Evolutionary conservation across 1,284 basidiomycete species (phyloP), one percentile per base, ranked within the genome.

Genomic region (Moesziomyces sp.): DNA sequence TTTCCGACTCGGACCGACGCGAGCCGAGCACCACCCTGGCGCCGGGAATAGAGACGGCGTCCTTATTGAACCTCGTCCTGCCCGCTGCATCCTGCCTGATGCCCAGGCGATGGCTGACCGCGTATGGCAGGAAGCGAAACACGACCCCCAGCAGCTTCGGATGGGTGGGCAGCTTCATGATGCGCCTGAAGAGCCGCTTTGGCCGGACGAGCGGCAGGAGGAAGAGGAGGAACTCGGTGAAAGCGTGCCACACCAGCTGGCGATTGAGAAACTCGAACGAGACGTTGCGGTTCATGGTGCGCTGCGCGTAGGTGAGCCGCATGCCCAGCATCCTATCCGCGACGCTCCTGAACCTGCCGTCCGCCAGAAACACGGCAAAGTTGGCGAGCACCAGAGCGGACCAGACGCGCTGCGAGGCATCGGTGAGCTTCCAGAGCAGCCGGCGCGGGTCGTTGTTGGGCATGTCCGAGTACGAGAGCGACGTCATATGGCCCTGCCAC

Each of bases 201-300:
- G 90, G 44, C 74, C 90, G 90, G 73, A 98, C 86, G 38, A 97
- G 88, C 0, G 97, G 97, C 3, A 99, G 87, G 7, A 95, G 85
- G 86, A 98, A 98, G 46, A 99, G 87, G 26, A 98, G 87, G 85
- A 99, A 98, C 88, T 99, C 96, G 1, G 96, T 99, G 84, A 99
- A 96, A 1, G 94, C 92, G 83, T 96, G 93, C 97, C 97, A 99
- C 55, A 99, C 96, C 88, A 99, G 92, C 85, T 99, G 97, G 59
- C 97, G 91, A 80, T 99, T 98, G 91, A 99, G 93, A 81, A 95
- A 99, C 83, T 99, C 97, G 85, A 98, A 99, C 78, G 93, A 96
- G 52, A 99, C 92, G 79, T 95, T 91, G 16, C 92, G 89, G 66
- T 89, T 90, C 51, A 91, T 88, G 34, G 91, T 88, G 50, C 89